A percentile compares a stretch with the other conserved stretches of the same genome.
These are phyloP conservation scores for Trichocomaceae sp. DNA, from an alignment of 2,329 filamentous ascomycete species.

Conservation along the genomic window DNA sequence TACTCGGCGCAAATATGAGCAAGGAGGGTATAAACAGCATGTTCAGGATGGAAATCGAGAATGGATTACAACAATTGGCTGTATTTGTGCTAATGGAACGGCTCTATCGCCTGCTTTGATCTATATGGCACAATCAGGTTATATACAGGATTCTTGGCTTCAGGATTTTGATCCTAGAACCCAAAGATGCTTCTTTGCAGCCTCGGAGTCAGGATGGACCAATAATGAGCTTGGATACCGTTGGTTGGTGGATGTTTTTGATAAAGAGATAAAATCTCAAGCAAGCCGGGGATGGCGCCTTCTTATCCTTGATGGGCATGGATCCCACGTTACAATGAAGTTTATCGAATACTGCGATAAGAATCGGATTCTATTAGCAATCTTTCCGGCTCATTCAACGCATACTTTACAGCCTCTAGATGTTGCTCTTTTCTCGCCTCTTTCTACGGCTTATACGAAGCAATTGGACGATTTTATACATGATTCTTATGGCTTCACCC, in stretches of 20 bases:
- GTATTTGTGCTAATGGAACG: conserved; percentile 12
- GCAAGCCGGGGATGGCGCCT: background rate
- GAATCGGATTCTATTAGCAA: no score
- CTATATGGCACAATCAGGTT: conserved; percentile 15
- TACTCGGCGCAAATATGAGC: background rate
- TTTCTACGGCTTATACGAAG: background rate
- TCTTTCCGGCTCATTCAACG: no score
- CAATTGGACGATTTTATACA: no score
- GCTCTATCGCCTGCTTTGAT: conserved; percentile 16
- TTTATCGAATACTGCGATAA: no score
- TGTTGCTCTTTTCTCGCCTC: conserved; percentile 4
- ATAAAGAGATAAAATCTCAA: background rate
- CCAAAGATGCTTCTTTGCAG: background rate
- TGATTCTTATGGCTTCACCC: background rate
- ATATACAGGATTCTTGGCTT: conserved; percentile 17
- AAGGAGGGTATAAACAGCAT: conserved; percentile 9
- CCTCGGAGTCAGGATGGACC: background rate
- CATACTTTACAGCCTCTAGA: conserved; percentile 9
- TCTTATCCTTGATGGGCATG: background rate
- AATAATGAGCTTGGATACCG: background rate
- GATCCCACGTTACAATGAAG: background rate
- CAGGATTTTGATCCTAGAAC: conserved; percentile 12
- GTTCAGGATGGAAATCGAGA: conserved; percentile 18
- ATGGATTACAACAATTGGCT: no score
- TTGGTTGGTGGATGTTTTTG: background rate